These are phyloP conservation scores for Scutellaria minor DNA, from an alignment of 257 asterid species.

Conservation along the genomic window DNA sequence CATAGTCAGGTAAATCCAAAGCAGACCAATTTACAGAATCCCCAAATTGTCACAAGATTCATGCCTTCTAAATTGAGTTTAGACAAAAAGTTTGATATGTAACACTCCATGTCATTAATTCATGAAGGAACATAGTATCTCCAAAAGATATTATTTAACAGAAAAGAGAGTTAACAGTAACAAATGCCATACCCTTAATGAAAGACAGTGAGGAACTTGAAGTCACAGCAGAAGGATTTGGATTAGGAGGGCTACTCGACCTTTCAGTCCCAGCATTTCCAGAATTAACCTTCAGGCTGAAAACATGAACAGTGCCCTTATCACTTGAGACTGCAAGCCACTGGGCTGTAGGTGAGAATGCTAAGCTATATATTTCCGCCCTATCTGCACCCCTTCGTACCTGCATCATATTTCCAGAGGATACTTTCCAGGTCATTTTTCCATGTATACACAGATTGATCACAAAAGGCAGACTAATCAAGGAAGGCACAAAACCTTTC, in stretches of 20 bases:
- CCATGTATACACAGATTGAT: constrained; percentile 5
- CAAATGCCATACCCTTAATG: constrained; percentile 68
- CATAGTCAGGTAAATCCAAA: constrained; percentile 7
- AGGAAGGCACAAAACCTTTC: background rate
- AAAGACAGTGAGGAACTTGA: constrained; percentile 80
- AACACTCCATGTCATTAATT: constrained; percentile 8
- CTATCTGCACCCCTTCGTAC: constrained; percentile 97
- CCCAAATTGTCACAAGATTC: background rate
- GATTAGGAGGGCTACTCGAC: constrained; percentile 59
- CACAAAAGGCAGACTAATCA: constrained; percentile 3
- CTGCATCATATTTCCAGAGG: constrained; percentile 49
- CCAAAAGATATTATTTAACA: background rate
- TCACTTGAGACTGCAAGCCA: constrained; percentile 98
- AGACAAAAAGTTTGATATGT: background rate
- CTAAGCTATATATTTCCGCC: constrained; percentile 88
- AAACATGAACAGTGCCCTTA: constrained; percentile 94
- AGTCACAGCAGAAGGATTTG: constrained; percentile 46
- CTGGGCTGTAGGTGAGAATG: constrained; percentile 81
- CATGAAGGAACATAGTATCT: constrained; percentile 17
- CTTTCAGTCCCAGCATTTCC: constrained; percentile 59
- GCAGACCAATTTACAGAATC: constrained; percentile 24
- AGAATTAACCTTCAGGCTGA: constrained; percentile 72
- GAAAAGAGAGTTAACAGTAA: background rate
- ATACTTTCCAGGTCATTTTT: background rate
- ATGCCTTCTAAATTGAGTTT: constrained; percentile 1